Evolutionary conservation across 768 basidiomycete genomes (phyloP), one percentile per base, ranked within the genome.

Genomic region (Trametopsis cervina): DNA sequence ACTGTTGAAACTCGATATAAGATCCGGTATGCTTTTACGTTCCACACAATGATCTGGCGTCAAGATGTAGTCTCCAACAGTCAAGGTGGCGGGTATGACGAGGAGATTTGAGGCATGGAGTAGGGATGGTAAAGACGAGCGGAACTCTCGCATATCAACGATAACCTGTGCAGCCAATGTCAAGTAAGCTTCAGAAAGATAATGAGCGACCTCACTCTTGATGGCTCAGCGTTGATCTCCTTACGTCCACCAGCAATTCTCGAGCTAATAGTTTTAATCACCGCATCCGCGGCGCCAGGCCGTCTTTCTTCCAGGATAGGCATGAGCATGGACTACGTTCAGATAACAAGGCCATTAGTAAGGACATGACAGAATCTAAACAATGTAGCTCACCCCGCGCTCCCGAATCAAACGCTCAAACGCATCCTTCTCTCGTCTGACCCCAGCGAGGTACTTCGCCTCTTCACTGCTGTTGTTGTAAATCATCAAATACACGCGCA

Each of bases 41-140:
- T 99, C 96, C 2, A 99, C 86, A 53, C 90, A 94, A 53, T 98
- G 94, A 51, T 95, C 90, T 0, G 95, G 96, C 1, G 89, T 86
- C 40, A 98, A 68, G 46, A 99, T 86, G 60, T 99, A 99, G 65
- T 99, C 96, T 2, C 96, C 96, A 2, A 98, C 87, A 0, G 88
- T 91, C 52, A 99, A 70, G 0, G 94, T 98, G 0, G 86, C 85
- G 0, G 96, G 95, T n/a, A 93, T 72, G 36, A 97, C 80, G 26
- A 84, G 68, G 36, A 95, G 66, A 38, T 76, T 75, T 0, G 89
- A 76, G 0, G 89, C 91, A 58, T 98, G 92, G 6, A 98, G 70
- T 4, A 99, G 64, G 0, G 89, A 93, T 0, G 94, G 96, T 9
- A 99, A 68, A 0, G 91, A 81, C 2, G 95, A 97, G 22, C 93